Conservation (phyloP, 2,329 filamentous ascomycete genomes). For the Colletotrichum liaoningense region DNA sequence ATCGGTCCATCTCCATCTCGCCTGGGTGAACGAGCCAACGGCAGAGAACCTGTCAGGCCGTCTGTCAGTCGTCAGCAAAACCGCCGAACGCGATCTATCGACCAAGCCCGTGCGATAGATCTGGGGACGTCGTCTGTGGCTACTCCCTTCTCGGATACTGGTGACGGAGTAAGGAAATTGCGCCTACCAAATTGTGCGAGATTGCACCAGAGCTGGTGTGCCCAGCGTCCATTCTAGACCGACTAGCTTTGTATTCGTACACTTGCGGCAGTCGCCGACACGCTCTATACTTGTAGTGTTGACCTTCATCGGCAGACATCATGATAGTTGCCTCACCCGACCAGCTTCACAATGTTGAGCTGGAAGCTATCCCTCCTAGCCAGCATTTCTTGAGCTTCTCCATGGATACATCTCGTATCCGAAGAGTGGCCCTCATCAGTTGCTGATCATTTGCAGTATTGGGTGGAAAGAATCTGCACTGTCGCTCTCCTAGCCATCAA, state of each 20-base stretch:
- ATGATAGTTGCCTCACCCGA: background rate
- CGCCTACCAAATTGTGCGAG: background rate
- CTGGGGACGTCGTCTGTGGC: conserved; percentile 5
- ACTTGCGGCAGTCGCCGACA: background rate
- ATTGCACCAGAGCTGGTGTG: conserved; percentile 1
- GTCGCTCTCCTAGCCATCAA: background rate
- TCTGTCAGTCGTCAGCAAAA: conserved; percentile 17
- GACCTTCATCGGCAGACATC: background rate
- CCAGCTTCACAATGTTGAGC: background rate
- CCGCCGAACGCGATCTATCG: conserved; percentile 16
- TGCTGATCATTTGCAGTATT: conserved; percentile 4
- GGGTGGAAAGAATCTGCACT: background rate
- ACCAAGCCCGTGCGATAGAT: conserved; percentile 15
- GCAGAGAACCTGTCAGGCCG: conserved; percentile 11
- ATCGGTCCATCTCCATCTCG: background rate
- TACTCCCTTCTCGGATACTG: background rate
- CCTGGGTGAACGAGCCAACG: conserved; percentile 24
- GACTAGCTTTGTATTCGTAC: background rate
- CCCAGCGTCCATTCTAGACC: background rate
- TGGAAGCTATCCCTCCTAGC: background rate
- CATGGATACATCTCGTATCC: background rate
- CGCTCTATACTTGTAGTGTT: background rate
- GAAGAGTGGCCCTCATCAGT: too few species aligned
- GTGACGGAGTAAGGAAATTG: conserved; percentile 15
- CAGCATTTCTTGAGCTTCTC: background rate